A percentile compares a stretch with the other conserved stretches of the same genome.
These are phyloP conservation scores for Periconia digitata DNA, from an alignment of 2,329 filamentous ascomycete genomes.

Conservation along the genomic window DNA sequence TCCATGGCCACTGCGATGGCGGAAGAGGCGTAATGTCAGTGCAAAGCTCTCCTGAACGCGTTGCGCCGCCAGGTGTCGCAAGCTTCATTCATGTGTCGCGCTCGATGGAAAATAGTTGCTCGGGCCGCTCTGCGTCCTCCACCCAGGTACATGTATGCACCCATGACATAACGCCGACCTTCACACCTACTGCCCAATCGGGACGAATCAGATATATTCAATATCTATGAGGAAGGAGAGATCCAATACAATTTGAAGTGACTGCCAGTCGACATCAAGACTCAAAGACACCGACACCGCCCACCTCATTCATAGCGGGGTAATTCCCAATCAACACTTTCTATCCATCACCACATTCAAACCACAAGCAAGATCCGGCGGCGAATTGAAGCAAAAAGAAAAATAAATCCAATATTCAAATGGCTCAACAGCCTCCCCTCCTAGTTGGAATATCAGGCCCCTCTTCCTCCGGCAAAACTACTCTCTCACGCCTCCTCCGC, in stretches of 20 bases:
- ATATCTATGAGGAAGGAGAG: background rate
- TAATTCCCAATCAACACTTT: background rate
- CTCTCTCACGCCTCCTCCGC: slow-evolving; percentile 79
- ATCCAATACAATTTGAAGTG: no score
- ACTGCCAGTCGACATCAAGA: no score
- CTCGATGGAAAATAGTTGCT: slow-evolving; percentile 6
- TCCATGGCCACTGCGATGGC: slow-evolving; percentile 61
- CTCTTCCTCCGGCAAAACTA: slow-evolving; percentile 94
- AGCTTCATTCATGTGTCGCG: slow-evolving; percentile 1
- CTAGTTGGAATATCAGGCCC: slow-evolving; percentile 84
- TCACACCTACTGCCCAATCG: slow-evolving; percentile 5
- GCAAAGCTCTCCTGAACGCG: background rate
- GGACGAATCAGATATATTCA: background rate
- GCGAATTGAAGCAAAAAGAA: background rate
- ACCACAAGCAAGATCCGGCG: no score
- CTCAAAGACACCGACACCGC: no score
- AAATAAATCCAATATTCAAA: background rate
- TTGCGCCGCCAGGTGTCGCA: slow-evolving; percentile 9
- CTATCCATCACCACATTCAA: background rate
- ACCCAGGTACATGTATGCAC: background rate
- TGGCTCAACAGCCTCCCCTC: slow-evolving; percentile 41
- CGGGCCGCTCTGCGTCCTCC: slow-evolving; percentile 6
- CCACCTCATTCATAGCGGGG: no score
- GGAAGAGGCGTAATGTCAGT: background rate
- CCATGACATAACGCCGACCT: slow-evolving; percentile 7